Evolutionary conservation across 108 stramenopile genomes (phyloP), one percentile per base, ranked within the genome.

Genomic region (Skeletonema potamos): DNA sequence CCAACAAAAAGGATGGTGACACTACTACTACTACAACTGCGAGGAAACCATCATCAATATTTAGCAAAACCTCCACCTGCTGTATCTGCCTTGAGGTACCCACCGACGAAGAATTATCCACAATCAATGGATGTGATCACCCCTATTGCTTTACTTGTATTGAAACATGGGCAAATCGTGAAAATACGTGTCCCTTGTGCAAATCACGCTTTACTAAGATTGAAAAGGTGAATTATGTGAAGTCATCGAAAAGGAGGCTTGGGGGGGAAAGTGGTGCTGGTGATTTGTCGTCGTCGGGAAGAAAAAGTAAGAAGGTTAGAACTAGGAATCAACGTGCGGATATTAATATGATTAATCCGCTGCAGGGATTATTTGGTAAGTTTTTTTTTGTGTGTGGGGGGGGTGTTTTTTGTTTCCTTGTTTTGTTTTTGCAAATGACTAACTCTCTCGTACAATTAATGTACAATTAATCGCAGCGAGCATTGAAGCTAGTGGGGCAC

Each of bases 111-210:
- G 88, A 92, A 20, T 48, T 88, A 1, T 82, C 89, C 6, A 43
- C 63, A 8, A 84, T 93, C n/a, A 72, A 86, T 64, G 87, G 85
- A 17, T 96, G 95, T 74, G 76, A 79, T 22, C 96, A 96, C 58
- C 72, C 62, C 1, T 95, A 88, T 75, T 96, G 96, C 78, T 95
- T 96, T 73, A 44, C 62, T 7, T 96, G 96, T 66, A 92, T 96
- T 55, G 89, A 84, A 44, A 86, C 82, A 65, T 96, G 96, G 96
- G 77, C 90, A 6, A 86, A 95, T 59, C 66, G 89, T 34, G 93
- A 94, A 63, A 96, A 94, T 64, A 86, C 89, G 0, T 96, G 96
- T 64, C 96, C 96, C 2, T 62, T 94, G 28, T 96, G 96, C 79
- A 96, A 96, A 77, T 39, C 36, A 33, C 72, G 96, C 1, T 96